A percentile compares a stretch with the other conserved stretches of the same genome.
These are phyloP conservation scores for Lactarius sp. DNA, from an alignment of 768 basidiomycete genomes.

Conservation along the genomic window DNA sequence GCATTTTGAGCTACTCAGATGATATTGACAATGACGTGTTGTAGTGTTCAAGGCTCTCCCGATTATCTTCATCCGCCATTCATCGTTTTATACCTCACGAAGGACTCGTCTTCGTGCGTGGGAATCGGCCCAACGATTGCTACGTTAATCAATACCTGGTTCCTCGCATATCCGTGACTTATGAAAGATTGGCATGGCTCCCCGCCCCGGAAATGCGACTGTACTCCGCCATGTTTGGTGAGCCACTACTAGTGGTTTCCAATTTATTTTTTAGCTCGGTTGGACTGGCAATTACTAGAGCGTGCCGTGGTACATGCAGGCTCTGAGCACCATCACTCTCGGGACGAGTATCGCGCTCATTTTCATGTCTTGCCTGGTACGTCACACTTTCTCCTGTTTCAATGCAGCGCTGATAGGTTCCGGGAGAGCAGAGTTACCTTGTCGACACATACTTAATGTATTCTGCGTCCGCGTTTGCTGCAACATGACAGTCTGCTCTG, in stretches of 20 bases:
- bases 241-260: slow-evolving; percentile 32
- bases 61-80: slow-evolving; percentile 32
- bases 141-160: slow-evolving; percentile 27
- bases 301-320: slow-evolving; percentile 58
- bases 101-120: slow-evolving; percentile 39
- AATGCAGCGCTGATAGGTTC: neutral
- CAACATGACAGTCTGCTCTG: slow-evolving; percentile 54
- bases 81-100: slow-evolving; percentile 32
- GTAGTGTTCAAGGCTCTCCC: slow-evolving; percentile 37
- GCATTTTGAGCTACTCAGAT: neutral
- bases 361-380: slow-evolving; percentile 54
- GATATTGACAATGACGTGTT: neutral
- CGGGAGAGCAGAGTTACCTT: slow-evolving; percentile 45
- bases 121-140: slow-evolving; percentile 35
- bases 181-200: slow-evolving; percentile 37
- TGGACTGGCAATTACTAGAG: slow-evolving; percentile 51
- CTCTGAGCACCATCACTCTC: slow-evolving; percentile 44
- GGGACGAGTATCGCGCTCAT: slow-evolving; percentile 46
- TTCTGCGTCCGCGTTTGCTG: slow-evolving; percentile 57
- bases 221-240: slow-evolving; percentile 35
- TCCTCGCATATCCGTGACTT: slow-evolving; percentile 22
- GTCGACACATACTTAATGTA: slow-evolving; percentile 48
- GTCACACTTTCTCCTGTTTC: neutral
- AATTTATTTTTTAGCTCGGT: slow-evolving; percentile 38
- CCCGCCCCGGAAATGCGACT: slow-evolving; percentile 40